Conservation (phyloP, 805 yeast species). For the Yarrowia alimentaria region DNA sequence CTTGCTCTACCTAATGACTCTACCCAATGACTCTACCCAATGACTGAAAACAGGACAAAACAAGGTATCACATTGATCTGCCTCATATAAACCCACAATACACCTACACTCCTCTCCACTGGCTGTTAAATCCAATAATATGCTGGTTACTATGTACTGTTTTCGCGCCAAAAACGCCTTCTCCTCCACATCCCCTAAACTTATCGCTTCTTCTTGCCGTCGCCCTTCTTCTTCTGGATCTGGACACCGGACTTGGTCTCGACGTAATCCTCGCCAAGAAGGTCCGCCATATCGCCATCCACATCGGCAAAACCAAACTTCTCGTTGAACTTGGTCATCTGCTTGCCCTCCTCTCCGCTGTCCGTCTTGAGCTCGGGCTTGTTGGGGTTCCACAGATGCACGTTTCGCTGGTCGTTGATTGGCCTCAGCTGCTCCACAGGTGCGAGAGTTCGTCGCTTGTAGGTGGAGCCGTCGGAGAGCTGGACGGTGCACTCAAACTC, state of each 20-base stretch:
- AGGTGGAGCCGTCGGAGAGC: slow-evolving; percentile 90
- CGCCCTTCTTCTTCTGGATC: slow-evolving; percentile 45
- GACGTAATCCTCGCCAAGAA: slow-evolving; percentile 57
- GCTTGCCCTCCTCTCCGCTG: slow-evolving; percentile 83
- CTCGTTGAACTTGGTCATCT: slow-evolving; percentile 47
- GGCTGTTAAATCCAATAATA: slow-evolving; percentile 19
- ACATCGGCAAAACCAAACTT: slow-evolving; percentile 37
- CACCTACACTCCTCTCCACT: too few relatives aligned
- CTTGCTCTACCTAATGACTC: too few relatives aligned
- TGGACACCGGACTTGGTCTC: slow-evolving; percentile 60
- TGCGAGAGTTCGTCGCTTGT: slow-evolving; percentile 75
- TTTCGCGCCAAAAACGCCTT: slow-evolving; percentile 23
- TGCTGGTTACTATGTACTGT: slow-evolving; percentile 28
- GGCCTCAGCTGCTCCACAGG: slow-evolving; percentile 85
- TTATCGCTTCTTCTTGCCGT: slow-evolving; percentile 42
- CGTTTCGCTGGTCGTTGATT: slow-evolving; percentile 85
- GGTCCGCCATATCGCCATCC: slow-evolving; percentile 50
- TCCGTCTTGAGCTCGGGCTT: slow-evolving; percentile 70
- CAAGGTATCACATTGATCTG: too few relatives aligned
- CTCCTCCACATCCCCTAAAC: not conserved
- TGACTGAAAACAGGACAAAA: too few relatives aligned
- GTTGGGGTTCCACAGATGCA: slow-evolving; percentile 84
- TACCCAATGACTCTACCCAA: too few relatives aligned
- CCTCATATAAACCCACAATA: too few relatives aligned
- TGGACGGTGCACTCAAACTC: slow-evolving; percentile 88